Conservation (phyloP, 2,329 filamentous ascomycete genomes). For the Periconia sp. region DNA sequence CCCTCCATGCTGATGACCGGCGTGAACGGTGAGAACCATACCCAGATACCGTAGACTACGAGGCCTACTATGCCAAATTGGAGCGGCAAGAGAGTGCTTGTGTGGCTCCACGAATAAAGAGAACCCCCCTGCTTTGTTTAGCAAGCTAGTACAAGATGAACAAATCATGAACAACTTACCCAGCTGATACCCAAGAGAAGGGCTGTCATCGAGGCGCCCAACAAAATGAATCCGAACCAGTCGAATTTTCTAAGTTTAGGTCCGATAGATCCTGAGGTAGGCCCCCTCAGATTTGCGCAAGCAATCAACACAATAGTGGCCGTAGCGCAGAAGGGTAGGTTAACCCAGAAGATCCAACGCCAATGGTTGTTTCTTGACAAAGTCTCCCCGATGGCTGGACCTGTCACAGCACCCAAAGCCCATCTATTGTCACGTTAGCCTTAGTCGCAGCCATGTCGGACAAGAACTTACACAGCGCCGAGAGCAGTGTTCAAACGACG, state of each 20-base stretch:
- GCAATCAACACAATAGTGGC: constrained; percentile 39
- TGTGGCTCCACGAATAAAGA: constrained; percentile 20
- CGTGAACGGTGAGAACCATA: constrained; percentile 14
- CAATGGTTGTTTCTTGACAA: constrained; percentile 22
- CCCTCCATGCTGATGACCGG: constrained; percentile 32
- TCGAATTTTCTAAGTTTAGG: constrained; percentile 57
- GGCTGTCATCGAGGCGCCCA: constrained; percentile 57
- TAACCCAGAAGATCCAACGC: constrained; percentile 46
- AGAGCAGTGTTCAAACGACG: constrained; percentile 23
- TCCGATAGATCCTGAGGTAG: constrained; percentile 38
- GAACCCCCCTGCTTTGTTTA: constrained; percentile 18
- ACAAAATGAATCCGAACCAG: constrained; percentile 60
- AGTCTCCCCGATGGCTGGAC: constrained; percentile 37
- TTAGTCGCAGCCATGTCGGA: neutral
- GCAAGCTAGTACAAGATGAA: neutral
- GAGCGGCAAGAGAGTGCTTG: constrained; percentile 21
- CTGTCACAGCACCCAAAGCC: constrained; percentile 36
- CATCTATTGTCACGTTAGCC: constrained; percentile 17
- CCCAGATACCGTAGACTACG: constrained; percentile 21
- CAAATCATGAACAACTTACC: constrained; percentile 20
- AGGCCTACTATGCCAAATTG: constrained; percentile 19
- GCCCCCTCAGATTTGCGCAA: constrained; percentile 44
- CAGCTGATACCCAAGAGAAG: constrained; percentile 61
- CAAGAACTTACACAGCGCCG: constrained; percentile 19
- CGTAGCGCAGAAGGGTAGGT: constrained; percentile 39